These are phyloP conservation scores for Pichia sp. DNA, from an alignment of 1,139 yeast genomes.

Conservation along the genomic window DNA sequence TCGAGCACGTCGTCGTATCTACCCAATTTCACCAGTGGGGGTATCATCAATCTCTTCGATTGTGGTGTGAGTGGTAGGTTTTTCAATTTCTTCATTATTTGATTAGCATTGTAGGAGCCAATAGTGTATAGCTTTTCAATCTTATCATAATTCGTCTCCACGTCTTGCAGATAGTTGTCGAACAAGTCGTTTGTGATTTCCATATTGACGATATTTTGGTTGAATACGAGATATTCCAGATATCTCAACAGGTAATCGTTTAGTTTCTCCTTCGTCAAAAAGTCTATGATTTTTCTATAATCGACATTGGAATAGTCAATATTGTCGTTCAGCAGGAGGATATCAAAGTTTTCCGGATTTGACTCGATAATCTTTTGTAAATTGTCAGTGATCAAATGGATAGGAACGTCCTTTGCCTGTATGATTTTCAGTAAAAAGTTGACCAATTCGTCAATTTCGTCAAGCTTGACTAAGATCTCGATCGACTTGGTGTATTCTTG, in stretches of 20 bases:
- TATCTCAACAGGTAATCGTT: conserved; percentile 46
- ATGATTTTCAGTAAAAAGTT: conserved; percentile 56
- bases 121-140: conserved; percentile 30
- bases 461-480: conserved; percentile 43
- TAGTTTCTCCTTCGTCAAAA: conserved; percentile 32
- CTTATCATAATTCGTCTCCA: conserved; percentile 22
- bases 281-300: conserved; percentile 50
- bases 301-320: conserved; percentile 63
- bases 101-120: conserved; percentile 35
- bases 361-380: conserved; percentile 39
- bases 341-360: conserved; percentile 41
- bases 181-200: conserved; percentile 54
- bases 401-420: conserved; percentile 43
- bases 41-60: conserved; percentile 47
- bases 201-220: conserved; percentile 43
- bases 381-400: conserved; percentile 59
- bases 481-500: conserved; percentile 68
- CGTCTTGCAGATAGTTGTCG: conserved; percentile 46
- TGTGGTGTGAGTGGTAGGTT: conserved; percentile 6
- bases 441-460: conserved; percentile 38
- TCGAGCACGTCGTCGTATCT: conserved; percentile 66
- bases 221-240: conserved; percentile 58
- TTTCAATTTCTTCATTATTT: conserved; percentile 29
- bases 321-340: conserved; percentile 67
- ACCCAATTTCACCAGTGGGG: conserved; percentile 57